Percentiles rank a stretch among this genome's conserved stretches.
phyloP scores from a whole-genome alignment of 495 filamentous ascomycete genomes.

The Penicillium argentinense region DNA sequence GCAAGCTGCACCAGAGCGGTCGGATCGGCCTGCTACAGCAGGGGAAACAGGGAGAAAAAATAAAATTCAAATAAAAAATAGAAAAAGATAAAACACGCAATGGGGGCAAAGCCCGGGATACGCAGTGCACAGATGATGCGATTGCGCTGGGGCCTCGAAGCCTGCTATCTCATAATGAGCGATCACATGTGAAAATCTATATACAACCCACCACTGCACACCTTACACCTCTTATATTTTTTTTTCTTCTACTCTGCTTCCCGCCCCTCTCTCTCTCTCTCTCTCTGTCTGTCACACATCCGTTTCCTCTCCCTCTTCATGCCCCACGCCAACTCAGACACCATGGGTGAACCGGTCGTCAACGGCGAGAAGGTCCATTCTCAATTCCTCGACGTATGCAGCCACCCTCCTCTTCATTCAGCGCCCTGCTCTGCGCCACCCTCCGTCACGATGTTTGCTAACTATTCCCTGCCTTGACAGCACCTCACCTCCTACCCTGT shows the following conservation, averaged over 20 bases:
- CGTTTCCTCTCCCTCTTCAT: constrained; percentile 25
- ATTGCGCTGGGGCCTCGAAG: constrained; percentile 23
- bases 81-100: not conserved
- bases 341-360: constrained; percentile 49
- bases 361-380: constrained; percentile 69
- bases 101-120: constrained; percentile 3
- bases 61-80: not conserved
- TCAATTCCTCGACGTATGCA: constrained; percentile 65
- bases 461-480: constrained; percentile 37
- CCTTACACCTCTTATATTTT: constrained; percentile 12
- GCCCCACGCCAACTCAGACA: constrained; percentile 46
- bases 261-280: not conserved
- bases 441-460: too few species aligned
- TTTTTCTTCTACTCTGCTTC: constrained; percentile 6
- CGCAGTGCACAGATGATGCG: constrained; percentile 21
- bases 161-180: constrained; percentile 25
- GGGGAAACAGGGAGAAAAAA: not conserved
- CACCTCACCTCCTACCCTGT: constrained; percentile 85
- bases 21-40: not conserved
- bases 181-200: constrained; percentile 32
- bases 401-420: not conserved
- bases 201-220: constrained; percentile 16
- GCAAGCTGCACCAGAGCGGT: not conserved
- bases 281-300: not conserved
- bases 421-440: too few species aligned